A percentile compares a stretch with the other conserved stretches of the same genome.
Conservation (phyloP, 768 basidiomycete species). For the Xerocomellus intermedius region DNA sequence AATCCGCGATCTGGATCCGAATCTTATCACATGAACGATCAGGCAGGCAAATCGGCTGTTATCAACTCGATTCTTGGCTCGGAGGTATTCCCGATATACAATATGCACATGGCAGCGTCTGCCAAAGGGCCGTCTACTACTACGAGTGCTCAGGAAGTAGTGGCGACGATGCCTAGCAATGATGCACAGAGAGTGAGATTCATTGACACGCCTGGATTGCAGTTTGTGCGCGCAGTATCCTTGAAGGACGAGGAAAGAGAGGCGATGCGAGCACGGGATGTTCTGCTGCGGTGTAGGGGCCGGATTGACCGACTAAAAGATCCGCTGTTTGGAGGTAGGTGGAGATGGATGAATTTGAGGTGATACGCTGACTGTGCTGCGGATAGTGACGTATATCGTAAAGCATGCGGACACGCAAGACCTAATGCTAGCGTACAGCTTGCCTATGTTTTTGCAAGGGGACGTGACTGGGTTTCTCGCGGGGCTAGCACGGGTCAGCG, state of each 20-base stretch:
- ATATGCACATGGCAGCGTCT: conserved; percentile 41
- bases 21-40: conserved; percentile 7
- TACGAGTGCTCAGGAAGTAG: conserved; percentile 64
- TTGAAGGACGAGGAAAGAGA: conserved; percentile 33
- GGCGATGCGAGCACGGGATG: conserved; percentile 52
- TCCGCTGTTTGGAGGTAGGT: conserved; percentile 65
- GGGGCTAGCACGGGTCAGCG: conserved; percentile 70
- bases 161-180: conserved; percentile 45
- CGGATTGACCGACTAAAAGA: conserved; percentile 85
- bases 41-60: conserved; percentile 84
- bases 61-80: conserved; percentile 72
- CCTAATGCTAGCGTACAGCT: conserved; percentile 83
- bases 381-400: conserved; percentile 65
- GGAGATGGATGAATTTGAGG: background rate
- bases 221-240: conserved; percentile 41
- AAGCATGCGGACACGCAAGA: conserved; percentile 71
- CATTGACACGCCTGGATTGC: conserved; percentile 87
- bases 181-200: conserved; percentile 48
- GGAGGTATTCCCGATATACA: conserved; percentile 55
- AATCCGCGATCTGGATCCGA: background rate
- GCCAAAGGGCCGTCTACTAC: conserved; percentile 65
- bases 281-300: conserved; percentile 76
- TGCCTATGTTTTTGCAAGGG: conserved; percentile 73
- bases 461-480: conserved; percentile 73
- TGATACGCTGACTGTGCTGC: conserved; percentile 15